Percentiles rank a stretch among this genome's conserved stretches.
These are phyloP conservation scores for Ceratocystis smalleyi DNA, from an alignment of 2,329 filamentous ascomycete species.

Conservation along the genomic window DNA sequence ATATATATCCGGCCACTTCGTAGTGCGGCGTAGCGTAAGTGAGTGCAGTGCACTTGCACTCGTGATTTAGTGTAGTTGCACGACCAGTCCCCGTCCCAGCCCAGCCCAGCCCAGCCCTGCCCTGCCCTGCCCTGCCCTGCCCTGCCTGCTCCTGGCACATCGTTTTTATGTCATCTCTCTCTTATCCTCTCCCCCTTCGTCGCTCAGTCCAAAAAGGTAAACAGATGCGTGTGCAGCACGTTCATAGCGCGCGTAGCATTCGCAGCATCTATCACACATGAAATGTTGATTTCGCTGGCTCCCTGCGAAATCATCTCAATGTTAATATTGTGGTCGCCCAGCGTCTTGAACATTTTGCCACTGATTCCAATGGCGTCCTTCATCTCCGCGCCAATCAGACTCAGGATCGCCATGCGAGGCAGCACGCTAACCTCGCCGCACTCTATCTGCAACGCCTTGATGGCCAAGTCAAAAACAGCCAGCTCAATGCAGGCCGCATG, in stretches of 20 bases:
- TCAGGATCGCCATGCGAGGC: slow-evolving; percentile 86
- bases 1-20: too few relatives aligned
- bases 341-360: slow-evolving; percentile 83
- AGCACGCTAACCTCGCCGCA: slow-evolving; percentile 86
- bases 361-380: slow-evolving; percentile 94
- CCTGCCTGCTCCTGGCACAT: background rate
- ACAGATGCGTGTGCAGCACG: slow-evolving; percentile 88
- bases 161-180: background rate
- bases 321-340: slow-evolving; percentile 88
- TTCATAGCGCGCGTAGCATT: slow-evolving; percentile 90
- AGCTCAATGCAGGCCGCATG: slow-evolving; percentile 57
- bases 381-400: slow-evolving; percentile 86
- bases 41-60: too few relatives aligned
- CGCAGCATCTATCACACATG: slow-evolving; percentile 83
- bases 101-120: too few relatives aligned
- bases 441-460: slow-evolving; percentile 51
- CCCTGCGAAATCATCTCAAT: slow-evolving; percentile 99
- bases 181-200: background rate
- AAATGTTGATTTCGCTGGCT: slow-evolving; percentile 98
- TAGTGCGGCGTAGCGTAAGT: too few relatives aligned
- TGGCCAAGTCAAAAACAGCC: slow-evolving; percentile 49
- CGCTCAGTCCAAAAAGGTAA: slow-evolving; percentile 71
- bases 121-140: too few relatives aligned
- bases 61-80: too few relatives aligned
- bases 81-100: too few relatives aligned